phyloP scores from a whole-genome alignment of 306 rosid species.

The Lathyrus sativus region DNA sequence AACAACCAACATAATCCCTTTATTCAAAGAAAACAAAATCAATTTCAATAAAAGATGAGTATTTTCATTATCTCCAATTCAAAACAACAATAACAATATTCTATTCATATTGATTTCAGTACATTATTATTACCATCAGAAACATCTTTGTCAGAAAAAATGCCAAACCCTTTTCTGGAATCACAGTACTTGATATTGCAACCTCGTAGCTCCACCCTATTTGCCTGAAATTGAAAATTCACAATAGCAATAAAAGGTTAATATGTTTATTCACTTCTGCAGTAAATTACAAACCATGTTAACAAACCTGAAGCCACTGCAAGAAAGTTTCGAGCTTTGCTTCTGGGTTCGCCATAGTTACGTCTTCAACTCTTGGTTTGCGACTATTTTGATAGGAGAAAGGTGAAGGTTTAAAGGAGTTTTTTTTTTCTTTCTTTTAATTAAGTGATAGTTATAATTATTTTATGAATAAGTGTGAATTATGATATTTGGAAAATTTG shows the following conservation, averaged over 20 bases:
- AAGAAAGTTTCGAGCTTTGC: slow-evolving; percentile 69
- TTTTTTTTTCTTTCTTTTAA: not conserved
- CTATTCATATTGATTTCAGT: slow-evolving; percentile 38
- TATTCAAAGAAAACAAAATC: slow-evolving; percentile 27
- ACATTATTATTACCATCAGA: slow-evolving; percentile 66
- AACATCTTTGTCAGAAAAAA: slow-evolving; percentile 58
- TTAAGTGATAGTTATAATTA: too few species aligned
- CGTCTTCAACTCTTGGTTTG: slow-evolving; percentile 21
- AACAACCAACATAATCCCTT: slow-evolving; percentile 83
- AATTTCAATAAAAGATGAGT: not conserved
- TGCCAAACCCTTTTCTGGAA: slow-evolving; percentile 85
- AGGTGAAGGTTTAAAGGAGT: slow-evolving; percentile 19
- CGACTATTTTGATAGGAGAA: not conserved
- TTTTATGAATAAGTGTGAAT: too few species aligned
- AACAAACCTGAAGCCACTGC: slow-evolving; percentile 76
- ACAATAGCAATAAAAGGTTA: not conserved
- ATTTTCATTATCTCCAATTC: not conserved
- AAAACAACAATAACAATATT: slow-evolving; percentile 21
- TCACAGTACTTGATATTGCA: slow-evolving; percentile 72
- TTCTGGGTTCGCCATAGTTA: slow-evolving; percentile 60
- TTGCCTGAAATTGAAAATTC: slow-evolving; percentile 55
- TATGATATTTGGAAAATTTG: too few species aligned
- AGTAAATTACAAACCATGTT: not conserved
- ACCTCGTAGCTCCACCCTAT: slow-evolving; percentile 73
- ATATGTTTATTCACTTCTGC: not conserved